These are phyloP conservation scores for Trichoderma arundinaceum DNA, from an alignment of 2,329 filamentous ascomycete species.

Conservation along the genomic window DNA sequence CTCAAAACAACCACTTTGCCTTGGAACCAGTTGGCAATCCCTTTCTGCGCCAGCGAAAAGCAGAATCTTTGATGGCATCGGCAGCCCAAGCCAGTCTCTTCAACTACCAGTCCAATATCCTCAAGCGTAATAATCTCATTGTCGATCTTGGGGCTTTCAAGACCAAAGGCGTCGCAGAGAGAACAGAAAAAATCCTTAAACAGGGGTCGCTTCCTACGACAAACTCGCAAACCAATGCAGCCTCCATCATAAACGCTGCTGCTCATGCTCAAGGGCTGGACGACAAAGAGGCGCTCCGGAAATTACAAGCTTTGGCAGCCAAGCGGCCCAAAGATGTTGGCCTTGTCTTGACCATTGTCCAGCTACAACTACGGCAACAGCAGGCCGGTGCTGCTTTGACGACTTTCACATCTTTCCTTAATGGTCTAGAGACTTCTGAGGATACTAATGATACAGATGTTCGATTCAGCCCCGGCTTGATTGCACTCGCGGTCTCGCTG, in stretches of 20 bases:
- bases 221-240: slow-evolving; percentile 45
- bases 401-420: slow-evolving; percentile 78
- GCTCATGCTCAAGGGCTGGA: slow-evolving; percentile 69
- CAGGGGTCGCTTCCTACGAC: slow-evolving; percentile 40
- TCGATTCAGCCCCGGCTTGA: slow-evolving; percentile 82
- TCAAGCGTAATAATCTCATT: slow-evolving; percentile 66
- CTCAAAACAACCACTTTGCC: slow-evolving; percentile 65
- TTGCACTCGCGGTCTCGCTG: slow-evolving; percentile 79
- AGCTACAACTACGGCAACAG: slow-evolving; percentile 75
- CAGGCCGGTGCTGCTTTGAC: slow-evolving; percentile 75
- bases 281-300: slow-evolving; percentile 71
- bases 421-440: slow-evolving; percentile 68
- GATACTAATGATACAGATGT: slow-evolving; percentile 66
- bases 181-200: slow-evolving; percentile 51
- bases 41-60: slow-evolving; percentile 68
- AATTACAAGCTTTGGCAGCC: slow-evolving; percentile 71
- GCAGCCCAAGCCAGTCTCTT: slow-evolving; percentile 70
- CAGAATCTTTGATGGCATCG: slow-evolving; percentile 59
- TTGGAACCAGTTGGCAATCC: slow-evolving; percentile 62
- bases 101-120: slow-evolving; percentile 65
- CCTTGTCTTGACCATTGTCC: slow-evolving; percentile 76
- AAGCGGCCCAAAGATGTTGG: slow-evolving; percentile 81
- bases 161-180: slow-evolving; percentile 62
- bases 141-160: slow-evolving; percentile 72
- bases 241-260: slow-evolving; percentile 68